Evolutionary conservation across 2,329 filamentous ascomycete species (phyloP).

Genomic region (Furcasterigmium sp.): DNA sequence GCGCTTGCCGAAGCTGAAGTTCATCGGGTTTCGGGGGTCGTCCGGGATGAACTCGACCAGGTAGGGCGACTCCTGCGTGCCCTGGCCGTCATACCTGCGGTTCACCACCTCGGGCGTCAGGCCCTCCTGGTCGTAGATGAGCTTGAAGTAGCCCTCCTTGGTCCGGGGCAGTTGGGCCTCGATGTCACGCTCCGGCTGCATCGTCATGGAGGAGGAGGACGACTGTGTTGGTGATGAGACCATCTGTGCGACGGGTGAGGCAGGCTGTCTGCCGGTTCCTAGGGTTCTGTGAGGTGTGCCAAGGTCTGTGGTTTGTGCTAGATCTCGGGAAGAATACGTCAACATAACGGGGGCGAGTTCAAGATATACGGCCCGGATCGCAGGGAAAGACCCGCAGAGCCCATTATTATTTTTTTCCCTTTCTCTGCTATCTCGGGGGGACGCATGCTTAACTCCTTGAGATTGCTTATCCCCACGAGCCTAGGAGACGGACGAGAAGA

Average conservation of each 20-base stretch:
- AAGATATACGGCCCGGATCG: neutral
- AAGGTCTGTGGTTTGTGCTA: neutral
- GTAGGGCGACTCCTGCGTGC: constrained; percentile 63
- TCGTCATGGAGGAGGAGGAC: constrained; percentile 20
- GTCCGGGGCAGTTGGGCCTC: constrained; percentile 31
- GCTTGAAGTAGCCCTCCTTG: constrained; percentile 38
- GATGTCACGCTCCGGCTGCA: constrained; percentile 30
- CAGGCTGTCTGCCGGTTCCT: neutral
- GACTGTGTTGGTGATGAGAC: constrained; percentile 14
- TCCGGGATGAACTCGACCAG: constrained; percentile 62
- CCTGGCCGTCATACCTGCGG: constrained; percentile 52
- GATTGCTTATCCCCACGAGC: constrained; percentile 2
- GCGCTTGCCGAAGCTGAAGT: constrained; percentile 51
- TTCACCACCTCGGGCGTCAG: constrained; percentile 52
- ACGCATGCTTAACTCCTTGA: neutral
- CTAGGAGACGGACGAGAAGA: neutral
- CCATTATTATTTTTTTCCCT: neutral
- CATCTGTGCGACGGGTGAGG: neutral
- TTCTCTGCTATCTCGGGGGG: neutral
- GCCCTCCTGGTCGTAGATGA: constrained; percentile 53
- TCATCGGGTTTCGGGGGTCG: constrained; percentile 64
- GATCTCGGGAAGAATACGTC: neutral
- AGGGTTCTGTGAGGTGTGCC: neutral
- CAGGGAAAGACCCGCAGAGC: neutral
- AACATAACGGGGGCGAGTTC: neutral